Evolutionary conservation across 2,329 filamentous ascomycete genomes (phyloP).

Genomic region (Grosmannia clavigera): DNA sequence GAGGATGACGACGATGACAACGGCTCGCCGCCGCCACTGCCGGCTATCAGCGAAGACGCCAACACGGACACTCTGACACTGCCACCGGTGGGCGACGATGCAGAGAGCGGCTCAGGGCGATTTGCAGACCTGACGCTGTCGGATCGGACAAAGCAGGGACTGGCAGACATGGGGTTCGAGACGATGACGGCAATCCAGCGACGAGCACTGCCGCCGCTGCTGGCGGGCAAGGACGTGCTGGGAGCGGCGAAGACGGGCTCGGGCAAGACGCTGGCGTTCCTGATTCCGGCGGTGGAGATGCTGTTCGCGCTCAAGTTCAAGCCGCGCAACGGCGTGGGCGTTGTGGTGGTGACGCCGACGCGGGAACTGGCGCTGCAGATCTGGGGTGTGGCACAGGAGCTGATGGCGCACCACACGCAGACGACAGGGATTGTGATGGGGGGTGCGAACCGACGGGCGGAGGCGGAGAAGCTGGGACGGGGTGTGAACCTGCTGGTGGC

Average conservation of each 20-base stretch:
- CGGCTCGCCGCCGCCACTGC: conserved; percentile 9
- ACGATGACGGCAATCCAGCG: conserved; percentile 94
- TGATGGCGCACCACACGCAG: conserved; percentile 87
- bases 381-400: conserved; percentile 84
- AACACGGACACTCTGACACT: conserved; percentile 34
- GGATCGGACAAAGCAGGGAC: conserved; percentile 77
- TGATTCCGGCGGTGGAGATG: conserved; percentile 92
- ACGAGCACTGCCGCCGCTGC: conserved; percentile 71
- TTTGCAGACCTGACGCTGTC: conserved; percentile 78
- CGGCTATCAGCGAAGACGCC: conserved; percentile 19
- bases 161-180: conserved; percentile 82
- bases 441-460: conserved; percentile 78
- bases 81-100: conserved; percentile 45
- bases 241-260: conserved; percentile 86
- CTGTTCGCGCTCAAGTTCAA: conserved; percentile 84
- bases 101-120: conserved; percentile 33
- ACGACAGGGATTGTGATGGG: conserved; percentile 70
- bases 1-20: conserved; percentile 6
- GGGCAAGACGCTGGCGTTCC: conserved; percentile 89
- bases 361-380: conserved; percentile 92
- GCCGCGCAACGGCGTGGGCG: conserved; percentile 84
- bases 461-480: conserved; percentile 87
- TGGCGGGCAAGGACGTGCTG: conserved; percentile 80
- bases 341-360: conserved; percentile 85
- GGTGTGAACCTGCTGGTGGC: conserved; percentile 92